A percentile compares a stretch with the other conserved stretches of the same genome.
These are phyloP conservation scores for Fagopyrum tataricum DNA, from an alignment of 148 eudicot genomes.

Conservation along the genomic window DNA sequence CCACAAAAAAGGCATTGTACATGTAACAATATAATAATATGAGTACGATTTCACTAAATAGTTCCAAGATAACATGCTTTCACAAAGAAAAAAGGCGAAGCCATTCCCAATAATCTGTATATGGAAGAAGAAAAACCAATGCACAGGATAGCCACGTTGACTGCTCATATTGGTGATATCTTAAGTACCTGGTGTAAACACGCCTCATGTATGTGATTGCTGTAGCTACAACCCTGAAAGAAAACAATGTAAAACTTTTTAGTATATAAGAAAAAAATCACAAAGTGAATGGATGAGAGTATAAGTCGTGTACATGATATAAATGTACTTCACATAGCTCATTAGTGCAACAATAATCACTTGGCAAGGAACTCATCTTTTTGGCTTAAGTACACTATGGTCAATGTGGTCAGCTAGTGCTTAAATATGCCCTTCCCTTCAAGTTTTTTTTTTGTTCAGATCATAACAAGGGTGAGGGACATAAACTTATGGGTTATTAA, in stretches of 20 bases:
- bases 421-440: neutral
- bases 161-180: neutral
- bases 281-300: neutral
- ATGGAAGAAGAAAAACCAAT: neutral
- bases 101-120: neutral
- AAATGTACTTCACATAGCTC: neutral
- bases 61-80: neutral
- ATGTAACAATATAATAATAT: neutral
- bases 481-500: neutral
- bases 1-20: neutral
- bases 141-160: neutral
- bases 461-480: neutral
- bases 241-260: neutral
- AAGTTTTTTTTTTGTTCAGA: neutral
- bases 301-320: neutral
- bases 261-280: neutral
- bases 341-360: neutral
- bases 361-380: neutral
- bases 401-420: neutral
- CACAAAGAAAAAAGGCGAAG: neutral
- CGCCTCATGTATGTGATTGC: constrained; percentile 96
- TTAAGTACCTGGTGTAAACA: constrained; percentile 62
- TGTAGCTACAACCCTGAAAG: constrained; percentile 94
- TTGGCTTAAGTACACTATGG: neutral
- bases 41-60: neutral